phyloP scores from a whole-genome alignment of 179 eudicot species.

The Silene coronaria region DNA sequence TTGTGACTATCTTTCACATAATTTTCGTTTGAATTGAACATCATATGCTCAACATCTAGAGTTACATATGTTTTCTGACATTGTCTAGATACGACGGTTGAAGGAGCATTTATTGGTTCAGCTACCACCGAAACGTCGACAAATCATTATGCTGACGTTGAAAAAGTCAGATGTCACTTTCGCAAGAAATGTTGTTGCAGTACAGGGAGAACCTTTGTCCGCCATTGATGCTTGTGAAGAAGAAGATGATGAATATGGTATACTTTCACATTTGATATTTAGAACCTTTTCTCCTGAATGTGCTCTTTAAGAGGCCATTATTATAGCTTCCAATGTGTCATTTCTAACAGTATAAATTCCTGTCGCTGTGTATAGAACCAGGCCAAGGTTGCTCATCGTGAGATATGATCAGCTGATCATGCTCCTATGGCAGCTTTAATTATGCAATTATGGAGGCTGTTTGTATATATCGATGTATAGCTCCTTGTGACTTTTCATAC shows the following conservation, averaged over 20 bases:
- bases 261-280: conserved; percentile 12
- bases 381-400: not conserved
- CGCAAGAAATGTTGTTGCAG: conserved; percentile 47
- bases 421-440: not conserved
- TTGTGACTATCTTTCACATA: not conserved
- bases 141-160: conserved; percentile 61
- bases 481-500: not conserved
- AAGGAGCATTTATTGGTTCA: conserved; percentile 83
- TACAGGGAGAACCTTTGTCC: conserved; percentile 27
- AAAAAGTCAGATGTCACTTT: conserved; percentile 58
- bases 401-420: conserved; percentile 3
- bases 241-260: conserved; percentile 48
- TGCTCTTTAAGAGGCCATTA: conserved; percentile 6
- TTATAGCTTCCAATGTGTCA: not conserved
- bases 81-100: conserved; percentile 79
- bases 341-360: not conserved
- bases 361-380: conserved; percentile 3
- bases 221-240: conserved; percentile 30
- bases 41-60: not conserved
- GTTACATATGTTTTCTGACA: conserved; percentile 19
- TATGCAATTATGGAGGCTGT: not conserved
- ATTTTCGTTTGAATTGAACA: not conserved
- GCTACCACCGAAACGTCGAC: conserved; percentile 89
- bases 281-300: not conserved
- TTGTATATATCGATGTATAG: not conserved